Evolutionary conservation across 257 asterid genomes (phyloP), one percentile per base, ranked within the genome.

Genomic region (Buddleja alternifolia): DNA sequence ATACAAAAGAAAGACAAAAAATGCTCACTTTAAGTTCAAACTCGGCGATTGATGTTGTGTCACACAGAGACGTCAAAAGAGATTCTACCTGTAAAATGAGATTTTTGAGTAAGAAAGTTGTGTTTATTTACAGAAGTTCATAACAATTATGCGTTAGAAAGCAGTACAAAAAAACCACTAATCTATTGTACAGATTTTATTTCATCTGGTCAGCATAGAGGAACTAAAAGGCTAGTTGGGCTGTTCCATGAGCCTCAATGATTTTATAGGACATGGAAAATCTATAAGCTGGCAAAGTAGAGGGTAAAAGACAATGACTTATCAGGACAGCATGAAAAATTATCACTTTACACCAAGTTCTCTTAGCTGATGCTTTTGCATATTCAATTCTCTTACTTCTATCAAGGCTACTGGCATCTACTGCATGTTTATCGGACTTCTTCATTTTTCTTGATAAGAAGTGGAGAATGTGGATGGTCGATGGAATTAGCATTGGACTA

Each of bases 1-100:
- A 21, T 48, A 32, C n/a, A 4, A 7, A 45, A 32, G 51, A 23
- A 56, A 60, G 47, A 42, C 44, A 34, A 60, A 25, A 42, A 45
- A 1, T 54, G 63, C 88, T 81, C 67, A 93, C 97, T 77, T 90
- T 93, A 48, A 93, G 83, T 66, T 93, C 94, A 71, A 93, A 74
- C 83, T 90, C 93, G 0, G 96, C 96, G 32, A 93, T 88, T 70
- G 98, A 88, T 48, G 92, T 77, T 61, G 98, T 83, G 77, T 88
- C 90, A 44, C 98, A 90, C 67, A 93, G 75, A 24, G 69, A 73
- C 1, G 79, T 67, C 80, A 93, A 76, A 61, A 93, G 92, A 59
- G 87, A 83, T 75, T 93, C 93, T 69, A 93, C 90, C 98, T 90
- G 94, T 58, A 77, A 77, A 72, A 70, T 16, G 73, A 75, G 51